phyloP scores from a whole-genome alignment of 306 rosid genomes.

The Clitoria ternatea region DNA sequence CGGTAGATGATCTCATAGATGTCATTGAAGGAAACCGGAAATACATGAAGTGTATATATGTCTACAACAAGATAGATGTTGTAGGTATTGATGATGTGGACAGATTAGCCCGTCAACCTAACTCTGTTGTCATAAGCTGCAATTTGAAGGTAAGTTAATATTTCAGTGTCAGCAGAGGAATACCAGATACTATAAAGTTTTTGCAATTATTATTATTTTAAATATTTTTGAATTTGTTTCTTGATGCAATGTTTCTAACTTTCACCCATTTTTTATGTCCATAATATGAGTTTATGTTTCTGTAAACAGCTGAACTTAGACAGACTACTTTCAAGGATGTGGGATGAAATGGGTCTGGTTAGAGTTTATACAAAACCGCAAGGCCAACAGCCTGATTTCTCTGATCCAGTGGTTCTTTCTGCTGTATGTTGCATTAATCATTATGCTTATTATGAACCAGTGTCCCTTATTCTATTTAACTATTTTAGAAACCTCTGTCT shows the following conservation, averaged over 20 bases:
- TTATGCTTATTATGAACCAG: not conserved
- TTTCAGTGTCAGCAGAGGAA: constrained; percentile 12
- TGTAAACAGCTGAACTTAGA: constrained; percentile 84
- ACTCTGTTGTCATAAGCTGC: constrained; percentile 95
- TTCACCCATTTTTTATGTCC: not conserved
- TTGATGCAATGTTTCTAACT: not conserved
- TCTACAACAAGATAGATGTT: constrained; percentile 98
- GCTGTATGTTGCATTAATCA: constrained; percentile 53
- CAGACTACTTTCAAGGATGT: constrained; percentile 91
- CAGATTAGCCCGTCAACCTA: constrained; percentile 89
- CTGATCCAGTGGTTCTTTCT: constrained; percentile 94
- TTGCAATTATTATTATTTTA: not conserved
- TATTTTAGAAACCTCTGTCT: not conserved
- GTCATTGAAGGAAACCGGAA: constrained; percentile 98
- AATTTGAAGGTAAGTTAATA: constrained; percentile 65
- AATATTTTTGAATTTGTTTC: not conserved
- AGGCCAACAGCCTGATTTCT: constrained; percentile 98
- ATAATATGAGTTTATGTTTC: constrained; percentile 12
- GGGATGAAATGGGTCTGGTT: constrained; percentile 99
- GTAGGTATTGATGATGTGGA: constrained; percentile 97
- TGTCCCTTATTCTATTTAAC: constrained; percentile 9
- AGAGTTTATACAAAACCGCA: constrained; percentile 97
- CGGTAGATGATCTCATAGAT: constrained; percentile 97
- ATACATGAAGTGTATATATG: constrained; percentile 98
- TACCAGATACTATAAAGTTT: not conserved